phyloP scores from a whole-genome alignment of 116 monocot species.

The Iris pallida region DNA sequence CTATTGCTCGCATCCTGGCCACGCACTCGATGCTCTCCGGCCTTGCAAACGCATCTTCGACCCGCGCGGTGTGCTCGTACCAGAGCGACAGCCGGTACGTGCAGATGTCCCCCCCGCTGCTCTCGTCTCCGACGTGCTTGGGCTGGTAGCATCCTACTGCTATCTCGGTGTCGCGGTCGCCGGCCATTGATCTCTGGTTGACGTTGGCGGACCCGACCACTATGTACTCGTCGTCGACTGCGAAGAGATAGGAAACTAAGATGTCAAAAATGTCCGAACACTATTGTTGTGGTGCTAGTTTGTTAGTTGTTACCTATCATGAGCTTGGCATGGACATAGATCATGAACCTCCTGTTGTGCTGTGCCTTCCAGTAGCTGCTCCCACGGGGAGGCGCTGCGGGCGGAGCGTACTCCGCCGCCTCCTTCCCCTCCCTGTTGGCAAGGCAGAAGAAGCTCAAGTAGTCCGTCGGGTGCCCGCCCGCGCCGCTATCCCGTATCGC shows the following conservation, averaged over 20 bases:
- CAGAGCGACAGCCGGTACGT: conserved; percentile 41
- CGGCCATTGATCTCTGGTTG: conserved; percentile 27
- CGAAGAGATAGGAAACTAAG: no score
- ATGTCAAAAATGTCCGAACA: no score
- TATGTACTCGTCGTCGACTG: conserved; percentile 25
- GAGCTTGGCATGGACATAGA: conserved; percentile 65
- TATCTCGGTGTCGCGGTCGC: conserved; percentile 22
- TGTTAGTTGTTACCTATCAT: conserved; percentile 42
- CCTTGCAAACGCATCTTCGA: conserved; percentile 13
- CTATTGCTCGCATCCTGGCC: conserved; percentile 13
- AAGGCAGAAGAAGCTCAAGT: conserved; percentile 64
- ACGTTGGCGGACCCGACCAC: conserved; percentile 20
- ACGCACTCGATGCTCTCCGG: conserved; percentile 35
- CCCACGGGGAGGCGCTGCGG: conserved; percentile 10
- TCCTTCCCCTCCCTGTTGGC: conserved; percentile 37
- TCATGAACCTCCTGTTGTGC: conserved; percentile 54
- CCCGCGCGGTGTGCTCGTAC: conserved; percentile 34
- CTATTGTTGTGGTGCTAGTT: no score
- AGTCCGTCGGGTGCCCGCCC: conserved; percentile 32
- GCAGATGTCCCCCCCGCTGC: conserved; percentile 22
- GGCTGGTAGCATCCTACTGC: conserved; percentile 20
- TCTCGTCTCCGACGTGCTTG: background rate
- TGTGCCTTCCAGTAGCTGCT: conserved; percentile 38
- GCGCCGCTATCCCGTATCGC: conserved; percentile 15
- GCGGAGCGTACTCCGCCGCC: conserved; percentile 23